These are phyloP conservation scores for Mycocentrospora acerina DNA, from an alignment of 2,329 filamentous ascomycete species.

Conservation along the genomic window DNA sequence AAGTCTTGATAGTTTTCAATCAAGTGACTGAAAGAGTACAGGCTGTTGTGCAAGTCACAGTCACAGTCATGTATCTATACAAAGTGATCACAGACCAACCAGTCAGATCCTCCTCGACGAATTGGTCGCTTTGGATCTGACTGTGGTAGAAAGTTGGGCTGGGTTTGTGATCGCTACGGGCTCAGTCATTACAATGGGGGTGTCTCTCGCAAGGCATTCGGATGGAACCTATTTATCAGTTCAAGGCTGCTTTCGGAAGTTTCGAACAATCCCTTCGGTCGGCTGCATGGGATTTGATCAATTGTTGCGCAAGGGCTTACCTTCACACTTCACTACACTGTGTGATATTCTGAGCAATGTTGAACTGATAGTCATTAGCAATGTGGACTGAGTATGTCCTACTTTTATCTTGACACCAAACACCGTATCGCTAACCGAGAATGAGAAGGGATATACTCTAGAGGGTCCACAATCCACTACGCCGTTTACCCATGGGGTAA, in stretches of 20 bases:
- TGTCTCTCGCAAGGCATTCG: no score
- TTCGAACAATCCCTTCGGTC: not conserved
- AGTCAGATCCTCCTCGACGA: no score
- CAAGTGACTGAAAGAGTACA: no score
- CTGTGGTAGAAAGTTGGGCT: no score
- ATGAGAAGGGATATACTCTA: conserved; percentile 24
- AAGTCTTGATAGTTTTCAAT: no score
- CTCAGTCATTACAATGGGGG: no score
- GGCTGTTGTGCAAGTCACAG: no score
- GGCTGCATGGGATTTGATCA: not conserved
- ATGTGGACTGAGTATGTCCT: conserved; percentile 2
- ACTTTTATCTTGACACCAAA: conserved; percentile 11
- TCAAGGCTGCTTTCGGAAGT: not conserved
- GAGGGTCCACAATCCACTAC: conserved; percentile 41
- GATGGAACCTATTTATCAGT: no score
- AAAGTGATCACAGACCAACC: no score
- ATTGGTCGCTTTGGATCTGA: no score
- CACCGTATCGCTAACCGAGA: conserved; percentile 21
- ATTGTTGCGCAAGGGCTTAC: conserved; percentile 2
- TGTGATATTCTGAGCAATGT: conserved; percentile 6
- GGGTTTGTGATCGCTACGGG: no score
- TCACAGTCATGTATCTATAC: no score
- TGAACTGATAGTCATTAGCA: conserved; percentile 24
- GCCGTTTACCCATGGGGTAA: conserved; percentile 52
- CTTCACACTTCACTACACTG: conserved; percentile 10